phyloP scores from a whole-genome alignment of 192 early-diverging fungal species.

The Spizellomyces sp. region DNA sequence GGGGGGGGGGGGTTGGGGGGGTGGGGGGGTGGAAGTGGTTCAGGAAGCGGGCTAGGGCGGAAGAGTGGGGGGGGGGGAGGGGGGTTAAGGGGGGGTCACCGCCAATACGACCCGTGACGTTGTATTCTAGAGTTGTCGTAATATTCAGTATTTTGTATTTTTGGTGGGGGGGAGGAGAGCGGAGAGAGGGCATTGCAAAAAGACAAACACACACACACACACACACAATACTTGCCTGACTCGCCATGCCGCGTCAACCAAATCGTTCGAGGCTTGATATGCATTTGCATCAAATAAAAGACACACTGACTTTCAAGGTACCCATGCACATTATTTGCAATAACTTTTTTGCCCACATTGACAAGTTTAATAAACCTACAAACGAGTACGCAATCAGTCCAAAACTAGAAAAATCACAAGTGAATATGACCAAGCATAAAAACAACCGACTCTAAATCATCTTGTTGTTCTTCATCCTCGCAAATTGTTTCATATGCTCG shows the following conservation, averaged over 20 bases:
- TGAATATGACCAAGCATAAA: no score
- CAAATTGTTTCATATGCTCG: slow-evolving; percentile 85
- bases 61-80: slow-evolving; percentile 70
- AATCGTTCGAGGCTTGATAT: slow-evolving; percentile 78
- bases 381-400: background rate
- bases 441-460: background rate
- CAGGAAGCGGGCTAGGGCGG: slow-evolving; percentile 81
- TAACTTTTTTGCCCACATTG: slow-evolving; percentile 94
- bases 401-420: background rate
- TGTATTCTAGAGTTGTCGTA: slow-evolving; percentile 64
- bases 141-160: no score
- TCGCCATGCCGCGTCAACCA: slow-evolving; percentile 96
- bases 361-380: slow-evolving; percentile 92
- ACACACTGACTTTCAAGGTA: slow-evolving; percentile 92
- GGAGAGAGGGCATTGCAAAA: no score
- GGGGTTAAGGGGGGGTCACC: slow-evolving; percentile 81
- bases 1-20: slow-evolving; percentile 9
- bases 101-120: slow-evolving; percentile 81
- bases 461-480: slow-evolving; percentile 78
- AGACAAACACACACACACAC: slow-evolving; percentile 5
- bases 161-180: no score
- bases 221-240: slow-evolving; percentile 17
- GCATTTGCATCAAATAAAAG: slow-evolving; percentile 98
- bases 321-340: slow-evolving; percentile 92
- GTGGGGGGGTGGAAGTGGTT: slow-evolving; percentile 27